Base-by-base conservation (phyloP, 2,329 filamentous ascomycete species). In the Clonostachys rosea region DNA sequence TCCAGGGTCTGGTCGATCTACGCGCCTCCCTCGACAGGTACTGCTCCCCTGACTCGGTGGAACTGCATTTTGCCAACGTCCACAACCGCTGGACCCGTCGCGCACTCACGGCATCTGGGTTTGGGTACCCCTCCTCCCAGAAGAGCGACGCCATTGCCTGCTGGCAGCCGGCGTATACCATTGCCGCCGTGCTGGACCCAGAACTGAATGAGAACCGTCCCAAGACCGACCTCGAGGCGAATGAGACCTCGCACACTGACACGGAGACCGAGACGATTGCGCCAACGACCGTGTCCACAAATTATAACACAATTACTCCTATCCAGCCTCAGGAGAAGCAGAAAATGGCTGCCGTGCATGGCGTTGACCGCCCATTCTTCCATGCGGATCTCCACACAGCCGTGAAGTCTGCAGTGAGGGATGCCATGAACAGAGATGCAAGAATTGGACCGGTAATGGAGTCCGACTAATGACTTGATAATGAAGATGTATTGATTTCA, bases 71-170 rank as follows among this genome's bases (percentile, higher is more conserved):
- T 53, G 77, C 78, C 2, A 69, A 71, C 39, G 65, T 83, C 8
- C 65, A 65, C 49, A 81, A 79, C 55, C 71, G 73, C 9, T 84
- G 79, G 80, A 74, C 77, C 6, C 72, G 77, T 30, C 73, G 78
- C 5, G 77, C 79, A 1, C 70, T 84, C 0, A 71, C 76, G 1
- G 69, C 69, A 0, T 76, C 75, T 1, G 80, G 80, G 1, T 84
- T 84, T 49, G 80, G 80, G 0, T 54, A 47, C 47, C 51, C 53
- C 39, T 49, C 49, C n/a, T 53, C 44, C 13, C 34, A 46, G 35
- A 47, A 50, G 41, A 45, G 47, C 34, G 46, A 50, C 24, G 49
- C 48, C 16, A 39, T 47, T 12, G 40, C n/a, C n/a, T 50, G 44
- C 33, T 51, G 43, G 44, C 44, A 50, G 48, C 45, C 50, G 10